phyloP scores from a whole-genome alignment of 208 protist genomes.

The Acanthamoeba polyphaga region DNA sequence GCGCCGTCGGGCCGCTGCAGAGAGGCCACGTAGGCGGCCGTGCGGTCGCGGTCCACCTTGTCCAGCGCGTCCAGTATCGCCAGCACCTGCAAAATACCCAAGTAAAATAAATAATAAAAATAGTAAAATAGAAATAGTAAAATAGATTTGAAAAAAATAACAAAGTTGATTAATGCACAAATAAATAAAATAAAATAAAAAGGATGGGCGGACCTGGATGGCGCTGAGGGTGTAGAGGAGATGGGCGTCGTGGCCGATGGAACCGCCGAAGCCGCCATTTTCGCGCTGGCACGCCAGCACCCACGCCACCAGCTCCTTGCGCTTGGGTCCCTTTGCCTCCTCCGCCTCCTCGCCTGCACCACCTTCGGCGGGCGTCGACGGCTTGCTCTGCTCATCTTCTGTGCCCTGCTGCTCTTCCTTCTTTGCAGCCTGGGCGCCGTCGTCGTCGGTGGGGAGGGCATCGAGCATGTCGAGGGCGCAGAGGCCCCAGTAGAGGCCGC shows the following conservation, averaged over 20 bases:
- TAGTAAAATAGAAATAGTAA: too few species aligned
- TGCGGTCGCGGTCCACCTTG: conserved; percentile 52
- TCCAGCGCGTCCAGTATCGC: conserved; percentile 81
- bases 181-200: conserved; percentile 72
- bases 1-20: conserved; percentile 98
- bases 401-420: conserved; percentile 75
- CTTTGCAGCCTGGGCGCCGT: conserved; percentile 89
- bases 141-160: too few species aligned
- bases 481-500: conserved; percentile 98
- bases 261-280: conserved; percentile 98
- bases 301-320: not conserved
- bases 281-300: not conserved
- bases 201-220: conserved; percentile 94
- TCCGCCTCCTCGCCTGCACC: too few species aligned
- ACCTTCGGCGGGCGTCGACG: too few species aligned
- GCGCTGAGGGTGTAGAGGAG: conserved; percentile 99
- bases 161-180: too few species aligned
- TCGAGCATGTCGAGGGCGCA: conserved; percentile 88
- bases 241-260: conserved; percentile 97
- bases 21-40: conserved; percentile 86
- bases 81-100: conserved; percentile 86
- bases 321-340: not conserved
- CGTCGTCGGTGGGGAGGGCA: conserved; percentile 17
- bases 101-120: too few species aligned
- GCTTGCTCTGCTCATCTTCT: not conserved